A percentile compares a stretch with the other conserved stretches of the same genome.
phyloP scores from a whole-genome alignment of 805 yeast genomes.

The Metschnikowia bowlesiae region DNA sequence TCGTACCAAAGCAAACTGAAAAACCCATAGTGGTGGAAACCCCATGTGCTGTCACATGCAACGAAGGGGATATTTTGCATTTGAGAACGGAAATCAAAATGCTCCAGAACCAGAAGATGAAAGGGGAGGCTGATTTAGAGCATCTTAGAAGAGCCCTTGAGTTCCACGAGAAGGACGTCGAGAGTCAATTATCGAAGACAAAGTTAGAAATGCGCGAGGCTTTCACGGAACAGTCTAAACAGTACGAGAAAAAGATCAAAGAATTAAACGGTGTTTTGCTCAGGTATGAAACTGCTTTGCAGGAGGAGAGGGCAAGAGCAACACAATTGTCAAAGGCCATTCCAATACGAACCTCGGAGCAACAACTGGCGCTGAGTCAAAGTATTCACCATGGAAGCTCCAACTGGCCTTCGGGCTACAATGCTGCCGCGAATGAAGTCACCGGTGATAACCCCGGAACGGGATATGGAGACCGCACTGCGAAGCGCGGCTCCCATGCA shows the following conservation, averaged over 20 bases:
- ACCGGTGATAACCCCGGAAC: not conserved
- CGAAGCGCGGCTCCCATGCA: conserved; percentile 1
- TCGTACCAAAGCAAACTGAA: not conserved
- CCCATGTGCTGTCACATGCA: not conserved
- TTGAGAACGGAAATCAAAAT: conserved; percentile 8
- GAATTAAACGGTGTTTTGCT: conserved; percentile 27
- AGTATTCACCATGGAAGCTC: not conserved
- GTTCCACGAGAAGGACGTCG: conserved; percentile 16
- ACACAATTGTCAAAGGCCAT: conserved; percentile 33
- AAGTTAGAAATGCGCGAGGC: conserved; percentile 27
- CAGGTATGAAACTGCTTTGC: conserved; percentile 33
- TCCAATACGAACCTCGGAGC: conserved; percentile 27
- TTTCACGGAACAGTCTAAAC: conserved; percentile 20
- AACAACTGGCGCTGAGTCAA: conserved; percentile 5
- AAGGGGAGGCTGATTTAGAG: conserved; percentile 17
- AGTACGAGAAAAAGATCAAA: conserved; percentile 33
- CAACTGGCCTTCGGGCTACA: not conserved
- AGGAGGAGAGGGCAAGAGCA: conserved; percentile 33
- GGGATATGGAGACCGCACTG: not conserved
- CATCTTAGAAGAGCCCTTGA: conserved; percentile 15
- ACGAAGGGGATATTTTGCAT: conserved; percentile 1
- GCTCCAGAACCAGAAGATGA: conserved; percentile 19
- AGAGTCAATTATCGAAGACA: conserved; percentile 19
- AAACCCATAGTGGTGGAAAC: not conserved
- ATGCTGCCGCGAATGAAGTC: not conserved